phyloP scores from a whole-genome alignment of 352 stramenopile genomes.

The Pythium dissotocum region DNA sequence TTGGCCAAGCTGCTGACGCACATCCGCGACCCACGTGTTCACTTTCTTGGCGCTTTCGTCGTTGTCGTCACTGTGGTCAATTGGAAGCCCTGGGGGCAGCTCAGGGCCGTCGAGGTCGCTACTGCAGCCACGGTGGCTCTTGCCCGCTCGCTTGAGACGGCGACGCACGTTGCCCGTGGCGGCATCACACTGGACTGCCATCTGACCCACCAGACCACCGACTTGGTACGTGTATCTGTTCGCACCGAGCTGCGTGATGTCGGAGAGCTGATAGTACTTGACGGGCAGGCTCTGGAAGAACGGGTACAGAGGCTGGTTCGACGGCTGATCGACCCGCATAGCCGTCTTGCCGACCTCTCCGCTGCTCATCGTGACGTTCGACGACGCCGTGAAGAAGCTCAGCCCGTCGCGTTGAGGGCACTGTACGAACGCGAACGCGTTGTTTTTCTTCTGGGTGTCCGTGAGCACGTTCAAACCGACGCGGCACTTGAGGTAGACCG shows the following conservation, averaged over 20 bases:
- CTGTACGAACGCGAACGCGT: conserved; percentile 28
- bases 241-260: conserved; percentile 25
- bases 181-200: conserved; percentile 19
- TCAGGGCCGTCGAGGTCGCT: conserved; percentile 7
- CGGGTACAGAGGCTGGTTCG: conserved; percentile 24
- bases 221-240: conserved; percentile 30
- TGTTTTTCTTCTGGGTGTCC: conserved; percentile 31
- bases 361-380: conserved; percentile 31
- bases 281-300: conserved; percentile 26
- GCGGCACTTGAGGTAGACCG: conserved; percentile 61
- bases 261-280: conserved; percentile 28
- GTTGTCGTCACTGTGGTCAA: conserved; percentile 16
- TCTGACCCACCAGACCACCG: conserved; percentile 24
- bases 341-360: conserved; percentile 34
- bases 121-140: conserved; percentile 7
- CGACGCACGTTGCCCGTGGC: conserved; percentile 6
- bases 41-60: conserved; percentile 15
- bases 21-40: conserved; percentile 19
- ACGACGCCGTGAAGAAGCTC: conserved; percentile 18
- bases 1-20: conserved; percentile 9
- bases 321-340: conserved; percentile 9
- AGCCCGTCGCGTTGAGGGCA: conserved; percentile 31
- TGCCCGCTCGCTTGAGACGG: not conserved
- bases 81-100: not conserved
- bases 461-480: conserved; percentile 29